Percentiles rank a stretch among this genome's conserved stretches.
These are phyloP conservation scores for Trichosporon sp. DNA, from an alignment of 1,284 basidiomycete species.

Conservation along the genomic window DNA sequence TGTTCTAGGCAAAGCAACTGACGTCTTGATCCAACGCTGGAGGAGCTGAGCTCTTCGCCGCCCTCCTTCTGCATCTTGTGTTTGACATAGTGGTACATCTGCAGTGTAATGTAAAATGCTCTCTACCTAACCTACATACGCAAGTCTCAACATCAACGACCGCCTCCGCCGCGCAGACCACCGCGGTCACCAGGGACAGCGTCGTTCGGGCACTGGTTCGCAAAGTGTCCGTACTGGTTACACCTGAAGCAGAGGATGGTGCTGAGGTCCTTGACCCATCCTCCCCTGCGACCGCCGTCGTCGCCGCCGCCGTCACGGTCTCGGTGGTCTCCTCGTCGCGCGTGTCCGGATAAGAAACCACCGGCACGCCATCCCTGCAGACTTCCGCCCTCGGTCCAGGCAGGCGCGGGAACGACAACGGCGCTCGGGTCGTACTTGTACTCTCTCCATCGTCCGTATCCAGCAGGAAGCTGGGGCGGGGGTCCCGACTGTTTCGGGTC, in stretches of 20 bases:
- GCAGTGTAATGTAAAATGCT: slow-evolving; percentile 1
- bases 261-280: slow-evolving; percentile 62
- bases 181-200: slow-evolving; percentile 55
- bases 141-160: background rate
- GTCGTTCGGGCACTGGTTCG: slow-evolving; percentile 82
- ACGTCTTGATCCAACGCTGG: too few relatives aligned
- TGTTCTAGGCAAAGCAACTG: too few relatives aligned
- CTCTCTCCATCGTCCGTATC: slow-evolving; percentile 73
- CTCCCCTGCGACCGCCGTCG: slow-evolving; percentile 39
- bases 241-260: slow-evolving; percentile 77
- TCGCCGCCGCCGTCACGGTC: slow-evolving; percentile 38
- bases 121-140: slow-evolving; percentile 16
- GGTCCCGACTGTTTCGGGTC: slow-evolving; percentile 79
- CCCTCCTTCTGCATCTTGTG: too few relatives aligned
- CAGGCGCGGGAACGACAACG: slow-evolving; percentile 46
- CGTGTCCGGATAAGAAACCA: slow-evolving; percentile 45
- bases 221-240: slow-evolving; percentile 82
- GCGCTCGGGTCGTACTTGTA: slow-evolving; percentile 72
- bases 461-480: slow-evolving; percentile 70
- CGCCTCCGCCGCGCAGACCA: slow-evolving; percentile 34
- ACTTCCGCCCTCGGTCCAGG: slow-evolving; percentile 51
- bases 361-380: slow-evolving; percentile 49
- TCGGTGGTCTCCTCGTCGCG: slow-evolving; percentile 39
- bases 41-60: too few relatives aligned
- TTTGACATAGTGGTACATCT: slow-evolving; percentile 7